Evolutionary conservation across 257 asterid genomes (phyloP), one percentile per base, ranked within the genome.

Genomic region (Forsythia viridissima): DNA sequence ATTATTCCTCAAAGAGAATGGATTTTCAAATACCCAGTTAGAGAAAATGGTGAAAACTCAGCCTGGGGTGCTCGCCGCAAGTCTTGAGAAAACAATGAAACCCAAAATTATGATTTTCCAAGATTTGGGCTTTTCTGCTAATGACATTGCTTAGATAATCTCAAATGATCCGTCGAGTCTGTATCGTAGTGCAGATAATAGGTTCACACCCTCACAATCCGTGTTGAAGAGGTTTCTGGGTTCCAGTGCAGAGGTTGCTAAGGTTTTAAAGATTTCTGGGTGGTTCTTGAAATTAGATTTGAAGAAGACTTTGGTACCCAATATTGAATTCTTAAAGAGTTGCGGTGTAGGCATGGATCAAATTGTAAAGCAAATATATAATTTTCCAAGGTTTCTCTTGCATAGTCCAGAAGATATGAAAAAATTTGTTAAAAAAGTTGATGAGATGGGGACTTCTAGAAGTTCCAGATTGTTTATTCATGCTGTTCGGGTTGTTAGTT

Each of bases 11-110:
- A 79, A 80, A 70, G 76, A 74, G 10, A 66, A 3, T 61, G 91
- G 91, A 0, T 86, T 88, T 71, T 80, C 90, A 0, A 24, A 15
- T 9, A 11, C 79, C 69, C 88, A 86, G 10, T 74, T 88, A 75
- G 88, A 88, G 61, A 83, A 40, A 34, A 16, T 75, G 12, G 4
- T 80, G 21, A 82, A 21, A 46, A 7, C n/a, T 0, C 34, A 5
- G 70, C 88, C 89, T 43, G 20, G 8, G 2, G 15, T 83, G 74
- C 78, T 85, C 38, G 18, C 57, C 7, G 21, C 82, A 4, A 42
- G 44, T n/a, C 80, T 87, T 65, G 85, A 82, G 16, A 70, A 36
- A 10, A 74, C 84, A 69, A 68, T 88, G 55, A 81, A 86, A 79
- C 89, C 84, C 57, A 88, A 86, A 81, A 75, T 88, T 46, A 57